Evolutionary conservation across 1,284 basidiomycete genomes (phyloP), one percentile per base, ranked within the genome.

Genomic region (Tilletia walkeri): DNA sequence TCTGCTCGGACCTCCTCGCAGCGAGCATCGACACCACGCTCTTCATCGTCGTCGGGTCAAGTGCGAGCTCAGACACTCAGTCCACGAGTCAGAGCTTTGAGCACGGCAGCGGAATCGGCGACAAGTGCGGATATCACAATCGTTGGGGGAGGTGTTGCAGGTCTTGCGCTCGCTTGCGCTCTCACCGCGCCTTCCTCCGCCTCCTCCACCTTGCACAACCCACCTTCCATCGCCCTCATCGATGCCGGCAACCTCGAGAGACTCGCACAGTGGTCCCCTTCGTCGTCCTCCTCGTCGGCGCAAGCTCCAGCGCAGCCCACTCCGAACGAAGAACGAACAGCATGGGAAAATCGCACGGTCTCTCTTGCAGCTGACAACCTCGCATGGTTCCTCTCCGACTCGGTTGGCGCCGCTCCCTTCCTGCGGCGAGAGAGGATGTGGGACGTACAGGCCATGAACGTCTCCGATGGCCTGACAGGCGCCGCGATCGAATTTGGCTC

Each of bases 261-360:
- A 9, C 63, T 77, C 5, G 67, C 76, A 9, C 67, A 47, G 12
- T 81, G 81, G 80, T 41, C 66, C 3, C 47, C 67, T 3, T 63
- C 3, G 65, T 39, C 72, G 9, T 67, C 73, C 0, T 68, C 72
- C 5, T 7, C 41, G 14, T 45, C 41, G 0, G 41, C 6, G 41
- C 41, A 45, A 45, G 41, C 41, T 14, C 69, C 74, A 5, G 49
- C 63, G 4, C 61, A 70, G 49, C 76, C 78, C 30, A 71, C 70
- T 16, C 54, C 18, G 12, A 16, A 30, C 24, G 24, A 30, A 30
- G 24, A 30, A 30, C 24, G 24, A 2, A 48, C 48, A 5, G 38
- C 66, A 14, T 83, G 81, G 81, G 80, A 82, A 68, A 82, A 82
- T 61, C 75, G 81, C 34, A 80, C 81, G 59, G 77, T 83, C 69